phyloP scores from a whole-genome alignment of 108 stramenopile species.

The Pelagomonas calceolata region DNA sequence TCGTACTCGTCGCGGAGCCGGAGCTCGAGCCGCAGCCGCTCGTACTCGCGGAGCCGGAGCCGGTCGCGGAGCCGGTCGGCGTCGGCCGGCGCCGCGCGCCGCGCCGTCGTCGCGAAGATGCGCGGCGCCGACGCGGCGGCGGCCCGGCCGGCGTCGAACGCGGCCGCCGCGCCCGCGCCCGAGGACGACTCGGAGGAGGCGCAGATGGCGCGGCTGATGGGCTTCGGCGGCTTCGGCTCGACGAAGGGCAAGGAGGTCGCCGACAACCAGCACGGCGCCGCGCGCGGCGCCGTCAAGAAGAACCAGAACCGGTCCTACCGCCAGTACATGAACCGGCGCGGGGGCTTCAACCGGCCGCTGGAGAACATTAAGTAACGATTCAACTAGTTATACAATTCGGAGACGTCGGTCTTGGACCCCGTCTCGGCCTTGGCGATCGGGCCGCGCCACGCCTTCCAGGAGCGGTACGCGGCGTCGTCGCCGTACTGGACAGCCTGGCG shows the following conservation, averaged over 20 bases:
- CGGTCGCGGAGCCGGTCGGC: neutral
- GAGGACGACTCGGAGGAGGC: slow-evolving; percentile 51
- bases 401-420: no score
- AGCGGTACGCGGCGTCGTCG: no score
- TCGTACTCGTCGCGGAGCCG: neutral
- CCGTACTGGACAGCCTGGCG: neutral
- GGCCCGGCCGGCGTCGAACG: neutral
- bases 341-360: slow-evolving; percentile 83
- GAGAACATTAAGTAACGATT: slow-evolving; percentile 76
- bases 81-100: neutral
- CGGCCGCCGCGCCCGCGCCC: neutral
- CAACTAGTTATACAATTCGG: no score
- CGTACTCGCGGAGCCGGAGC: neutral
- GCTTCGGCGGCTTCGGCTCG: slow-evolving; percentile 78
- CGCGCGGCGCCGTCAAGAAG: slow-evolving; percentile 74
- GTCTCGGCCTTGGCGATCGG: no score
- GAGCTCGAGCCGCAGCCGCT: neutral
- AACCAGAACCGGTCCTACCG: slow-evolving; percentile 85
- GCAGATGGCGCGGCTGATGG: slow-evolving; percentile 73
- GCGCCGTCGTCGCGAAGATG: neutral
- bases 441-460: no score
- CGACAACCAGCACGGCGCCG: slow-evolving; percentile 77
- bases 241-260: slow-evolving; percentile 79
- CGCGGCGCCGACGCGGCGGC: neutral
- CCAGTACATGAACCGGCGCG: slow-evolving; percentile 96